Evolutionary conservation across 164 flowering plant genomes (phyloP).

Genomic region (grape (Vitis vinifera)): DNA sequence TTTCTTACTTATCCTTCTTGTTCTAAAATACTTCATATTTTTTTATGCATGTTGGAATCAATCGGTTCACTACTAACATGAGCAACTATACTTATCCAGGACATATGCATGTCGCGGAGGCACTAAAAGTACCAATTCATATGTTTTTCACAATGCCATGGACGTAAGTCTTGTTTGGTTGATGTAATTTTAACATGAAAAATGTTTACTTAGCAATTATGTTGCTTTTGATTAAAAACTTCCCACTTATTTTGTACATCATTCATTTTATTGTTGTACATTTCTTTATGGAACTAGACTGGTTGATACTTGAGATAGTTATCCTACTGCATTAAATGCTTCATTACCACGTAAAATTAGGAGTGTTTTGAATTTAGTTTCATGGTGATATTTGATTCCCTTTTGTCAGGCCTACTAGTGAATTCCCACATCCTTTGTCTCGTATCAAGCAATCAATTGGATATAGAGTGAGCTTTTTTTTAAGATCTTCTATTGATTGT

Average conservation of each 20-base stretch:
- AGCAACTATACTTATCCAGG: slow-evolving; percentile 21
- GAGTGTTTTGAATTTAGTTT: neutral
- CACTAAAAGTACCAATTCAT: slow-evolving; percentile 38
- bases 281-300: neutral
- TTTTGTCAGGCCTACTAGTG: slow-evolving; percentile 36
- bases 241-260: neutral
- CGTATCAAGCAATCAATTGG: slow-evolving; percentile 38
- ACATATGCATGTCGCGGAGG: slow-evolving; percentile 43
- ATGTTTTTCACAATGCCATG: slow-evolving; percentile 47
- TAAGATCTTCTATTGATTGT: neutral
- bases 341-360: neutral
- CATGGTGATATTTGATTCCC: neutral
- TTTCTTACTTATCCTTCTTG: neutral
- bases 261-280: neutral
- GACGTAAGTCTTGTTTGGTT: slow-evolving; percentile 34
- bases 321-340: neutral
- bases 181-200: neutral
- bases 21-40: too few relatives aligned
- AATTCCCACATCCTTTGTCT: slow-evolving; percentile 46
- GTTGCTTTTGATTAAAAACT: neutral
- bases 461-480: slow-evolving; percentile 27
- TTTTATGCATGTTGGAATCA: neutral
- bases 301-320: neutral
- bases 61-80: neutral
- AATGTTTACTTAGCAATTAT: neutral